Evolutionary conservation across 2,329 filamentous ascomycete species (phyloP).

Genomic region (Ophiosphaerella herpotricha): DNA sequence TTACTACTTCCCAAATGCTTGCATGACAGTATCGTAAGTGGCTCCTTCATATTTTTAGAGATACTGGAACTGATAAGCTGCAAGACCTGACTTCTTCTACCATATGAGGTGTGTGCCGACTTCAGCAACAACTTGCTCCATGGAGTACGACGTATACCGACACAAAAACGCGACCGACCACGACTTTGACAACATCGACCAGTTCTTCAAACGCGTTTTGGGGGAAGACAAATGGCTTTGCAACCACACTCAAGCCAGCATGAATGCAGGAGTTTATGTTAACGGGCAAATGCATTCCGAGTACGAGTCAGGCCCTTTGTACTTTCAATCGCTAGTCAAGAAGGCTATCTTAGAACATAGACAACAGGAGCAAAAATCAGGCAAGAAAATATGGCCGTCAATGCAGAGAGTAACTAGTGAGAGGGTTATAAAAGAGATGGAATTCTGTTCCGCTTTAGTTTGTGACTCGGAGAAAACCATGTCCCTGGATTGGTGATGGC

Average conservation of each 20-base stretch:
- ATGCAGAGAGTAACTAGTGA: constrained; percentile 24
- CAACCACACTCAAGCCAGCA: constrained; percentile 62
- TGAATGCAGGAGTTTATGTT: constrained; percentile 65
- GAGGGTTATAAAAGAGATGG: no score
- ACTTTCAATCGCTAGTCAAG: constrained; percentile 59
- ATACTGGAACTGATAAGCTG: background rate
- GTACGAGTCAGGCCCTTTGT: constrained; percentile 63
- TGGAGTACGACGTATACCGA: constrained; percentile 67
- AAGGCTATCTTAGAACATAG: constrained; percentile 56
- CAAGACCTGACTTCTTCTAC: constrained; percentile 58
- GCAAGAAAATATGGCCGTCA: constrained; percentile 60
- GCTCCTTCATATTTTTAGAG: no score
- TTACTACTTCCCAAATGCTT: constrained; percentile 37
- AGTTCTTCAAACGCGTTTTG: constrained; percentile 68
- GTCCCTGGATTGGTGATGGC: no score
- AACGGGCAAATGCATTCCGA: constrained; percentile 67
- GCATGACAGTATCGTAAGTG: no score
- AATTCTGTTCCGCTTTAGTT: no score
- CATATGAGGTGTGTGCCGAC: constrained; percentile 58
- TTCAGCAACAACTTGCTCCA: constrained; percentile 52
- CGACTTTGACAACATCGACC: constrained; percentile 61
- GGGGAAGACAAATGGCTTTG: constrained; percentile 68
- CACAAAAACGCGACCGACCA: constrained; percentile 65
- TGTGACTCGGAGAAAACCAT: no score
- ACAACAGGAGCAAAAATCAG: constrained; percentile 51